phyloP scores from a whole-genome alignment of 352 stramenopile genomes.

The Peronospora belbahrii region DNA sequence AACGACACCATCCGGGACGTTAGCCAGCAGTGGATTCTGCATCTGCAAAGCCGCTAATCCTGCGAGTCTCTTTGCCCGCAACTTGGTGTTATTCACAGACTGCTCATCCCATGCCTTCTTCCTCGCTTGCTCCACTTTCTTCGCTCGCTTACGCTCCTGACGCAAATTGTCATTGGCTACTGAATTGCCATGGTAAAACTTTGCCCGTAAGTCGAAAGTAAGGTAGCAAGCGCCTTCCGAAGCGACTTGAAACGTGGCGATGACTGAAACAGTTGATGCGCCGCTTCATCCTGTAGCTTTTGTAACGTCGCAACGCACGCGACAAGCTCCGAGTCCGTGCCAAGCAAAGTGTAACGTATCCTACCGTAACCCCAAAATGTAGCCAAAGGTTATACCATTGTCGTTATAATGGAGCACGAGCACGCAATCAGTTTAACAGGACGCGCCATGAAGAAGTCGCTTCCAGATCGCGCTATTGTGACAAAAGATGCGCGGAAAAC shows the following conservation, averaged over 20 bases:
- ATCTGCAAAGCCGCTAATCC: slow-evolving; percentile 44
- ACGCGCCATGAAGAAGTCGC: slow-evolving; percentile 54
- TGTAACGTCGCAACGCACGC: slow-evolving; percentile 46
- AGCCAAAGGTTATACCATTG: background rate
- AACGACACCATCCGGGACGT: slow-evolving; percentile 53
- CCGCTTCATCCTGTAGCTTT: slow-evolving; percentile 41
- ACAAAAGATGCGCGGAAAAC: slow-evolving; percentile 59
- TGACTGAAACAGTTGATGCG: slow-evolving; percentile 39
- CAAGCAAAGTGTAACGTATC: slow-evolving; percentile 8
- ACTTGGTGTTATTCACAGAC: slow-evolving; percentile 75
- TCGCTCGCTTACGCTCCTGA: slow-evolving; percentile 58
- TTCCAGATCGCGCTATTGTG: slow-evolving; percentile 59
- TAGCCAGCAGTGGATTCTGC: slow-evolving; percentile 47
- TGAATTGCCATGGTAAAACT: slow-evolving; percentile 56
- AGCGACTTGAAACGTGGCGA: slow-evolving; percentile 50
- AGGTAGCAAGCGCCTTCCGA: slow-evolving; percentile 52
- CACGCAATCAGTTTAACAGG: slow-evolving; percentile 57
- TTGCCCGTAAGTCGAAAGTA: slow-evolving; percentile 46
- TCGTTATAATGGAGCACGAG: slow-evolving; percentile 65
- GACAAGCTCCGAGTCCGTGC: slow-evolving; percentile 37
- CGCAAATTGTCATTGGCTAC: slow-evolving; percentile 31
- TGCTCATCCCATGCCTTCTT: slow-evolving; percentile 66
- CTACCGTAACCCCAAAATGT: background rate
- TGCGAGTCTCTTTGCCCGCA: slow-evolving; percentile 55
- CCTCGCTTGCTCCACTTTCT: slow-evolving; percentile 57